Conservation (phyloP, 257 asterid genomes). For the Schizonepeta tenuifolia region DNA sequence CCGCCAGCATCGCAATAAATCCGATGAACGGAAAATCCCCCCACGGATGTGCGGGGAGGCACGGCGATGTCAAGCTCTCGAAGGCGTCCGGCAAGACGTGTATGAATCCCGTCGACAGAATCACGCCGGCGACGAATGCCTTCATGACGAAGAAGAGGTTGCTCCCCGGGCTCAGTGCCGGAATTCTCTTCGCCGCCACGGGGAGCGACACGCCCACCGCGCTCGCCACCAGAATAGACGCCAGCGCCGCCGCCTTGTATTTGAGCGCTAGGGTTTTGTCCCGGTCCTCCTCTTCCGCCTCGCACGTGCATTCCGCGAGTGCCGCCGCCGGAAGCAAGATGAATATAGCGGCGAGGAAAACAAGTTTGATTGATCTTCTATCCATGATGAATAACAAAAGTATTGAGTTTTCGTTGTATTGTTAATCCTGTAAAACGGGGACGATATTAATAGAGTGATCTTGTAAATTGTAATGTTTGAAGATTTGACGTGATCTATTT, state of each 20-base stretch:
- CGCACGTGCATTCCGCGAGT: slow-evolving; percentile 48
- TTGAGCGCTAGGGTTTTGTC: slow-evolving; percentile 43
- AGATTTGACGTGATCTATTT: no score
- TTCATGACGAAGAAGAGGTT: slow-evolving; percentile 50
- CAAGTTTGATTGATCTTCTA: not conserved
- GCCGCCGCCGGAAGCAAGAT: slow-evolving; percentile 27
- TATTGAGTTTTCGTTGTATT: no score
- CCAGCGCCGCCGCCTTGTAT: slow-evolving; percentile 48
- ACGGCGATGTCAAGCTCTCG: slow-evolving; percentile 46
- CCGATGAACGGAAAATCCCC: slow-evolving; percentile 60
- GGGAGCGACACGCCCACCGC: slow-evolving; percentile 52
- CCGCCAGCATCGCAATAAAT: slow-evolving; percentile 47
- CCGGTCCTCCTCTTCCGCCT: slow-evolving; percentile 27
- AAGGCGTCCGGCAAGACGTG: slow-evolving; percentile 58
- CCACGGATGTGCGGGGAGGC: slow-evolving; percentile 45
- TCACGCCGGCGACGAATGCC: slow-evolving; percentile 69
- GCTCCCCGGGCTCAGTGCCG: slow-evolving; percentile 51
- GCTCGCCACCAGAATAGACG: slow-evolving; percentile 48
- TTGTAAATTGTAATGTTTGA: not conserved
- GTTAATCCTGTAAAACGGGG: not conserved
- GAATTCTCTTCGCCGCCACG: slow-evolving; percentile 35
- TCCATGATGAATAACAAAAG: not conserved
- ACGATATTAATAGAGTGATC: not conserved
- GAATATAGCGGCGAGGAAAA: not conserved
- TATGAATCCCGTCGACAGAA: slow-evolving; percentile 56